A percentile compares a stretch with the other conserved stretches of the same genome.
These are phyloP conservation scores for Vigna trinervia DNA, from an alignment of 306 rosid species.

Conservation along the genomic window DNA sequence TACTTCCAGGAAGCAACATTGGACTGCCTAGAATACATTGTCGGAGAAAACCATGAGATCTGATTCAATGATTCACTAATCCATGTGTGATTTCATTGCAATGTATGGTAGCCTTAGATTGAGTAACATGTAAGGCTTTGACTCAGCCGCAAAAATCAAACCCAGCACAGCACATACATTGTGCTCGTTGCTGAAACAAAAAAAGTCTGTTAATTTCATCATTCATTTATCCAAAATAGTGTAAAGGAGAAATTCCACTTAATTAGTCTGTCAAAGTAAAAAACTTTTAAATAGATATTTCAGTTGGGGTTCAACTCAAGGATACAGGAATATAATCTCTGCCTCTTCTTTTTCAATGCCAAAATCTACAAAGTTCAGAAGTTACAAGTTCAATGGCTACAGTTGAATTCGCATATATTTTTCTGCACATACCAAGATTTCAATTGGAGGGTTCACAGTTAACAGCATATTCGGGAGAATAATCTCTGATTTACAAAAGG, in stretches of 20 bases:
- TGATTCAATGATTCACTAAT: slow-evolving; percentile 23
- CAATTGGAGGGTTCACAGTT: slow-evolving; percentile 39
- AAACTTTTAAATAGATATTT: neutral
- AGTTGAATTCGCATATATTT: slow-evolving; percentile 45
- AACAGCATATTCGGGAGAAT: slow-evolving; percentile 29
- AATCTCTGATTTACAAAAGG: slow-evolving; percentile 19
- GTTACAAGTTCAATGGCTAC: slow-evolving; percentile 34
- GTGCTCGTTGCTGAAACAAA: neutral
- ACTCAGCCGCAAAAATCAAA: slow-evolving; percentile 33
- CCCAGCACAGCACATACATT: neutral
- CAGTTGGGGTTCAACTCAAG: neutral
- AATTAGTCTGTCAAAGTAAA: neutral
- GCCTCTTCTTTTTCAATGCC: neutral
- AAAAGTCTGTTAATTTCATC: slow-evolving; percentile 12
- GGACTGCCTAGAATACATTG: neutral
- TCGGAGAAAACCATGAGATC: slow-evolving; percentile 22
- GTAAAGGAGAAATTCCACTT: slow-evolving; percentile 27
- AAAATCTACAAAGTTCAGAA: neutral
- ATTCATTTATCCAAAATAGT: slow-evolving; percentile 33
- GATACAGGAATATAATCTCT: slow-evolving; percentile 9
- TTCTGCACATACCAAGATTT: slow-evolving; percentile 38
- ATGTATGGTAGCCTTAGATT: slow-evolving; percentile 24
- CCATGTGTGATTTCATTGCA: neutral
- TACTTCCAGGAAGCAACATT: slow-evolving; percentile 2
- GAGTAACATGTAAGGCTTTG: slow-evolving; percentile 42